Percentiles rank a stretch among this genome's conserved stretches.
These are phyloP conservation scores for Fusarium secorum DNA, from an alignment of 2,329 filamentous ascomycete genomes.

Conservation along the genomic window DNA sequence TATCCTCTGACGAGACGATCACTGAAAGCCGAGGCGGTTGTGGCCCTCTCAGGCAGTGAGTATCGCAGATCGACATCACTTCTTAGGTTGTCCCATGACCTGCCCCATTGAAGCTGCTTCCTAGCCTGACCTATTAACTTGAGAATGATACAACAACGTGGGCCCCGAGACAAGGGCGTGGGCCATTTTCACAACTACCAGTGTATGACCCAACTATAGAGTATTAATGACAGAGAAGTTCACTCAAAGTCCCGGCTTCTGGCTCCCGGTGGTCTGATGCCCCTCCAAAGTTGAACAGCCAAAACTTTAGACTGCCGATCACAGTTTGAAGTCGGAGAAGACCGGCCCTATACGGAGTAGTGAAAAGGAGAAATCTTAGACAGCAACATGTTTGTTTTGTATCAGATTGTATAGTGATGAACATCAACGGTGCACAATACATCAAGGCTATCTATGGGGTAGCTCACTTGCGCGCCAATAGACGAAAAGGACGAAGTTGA, in stretches of 20 bases:
- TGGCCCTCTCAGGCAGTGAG: background rate
- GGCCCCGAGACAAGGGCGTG: background rate
- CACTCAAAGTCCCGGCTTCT: background rate
- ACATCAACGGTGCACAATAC: background rate
- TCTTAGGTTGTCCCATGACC: background rate
- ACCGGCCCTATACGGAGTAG: background rate
- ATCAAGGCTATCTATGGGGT: background rate
- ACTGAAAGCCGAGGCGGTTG: background rate
- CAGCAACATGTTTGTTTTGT: slow-evolving; percentile 13
- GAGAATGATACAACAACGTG: background rate
- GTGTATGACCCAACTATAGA: background rate
- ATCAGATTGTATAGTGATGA: slow-evolving; percentile 2
- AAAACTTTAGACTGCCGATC: slow-evolving; percentile 13
- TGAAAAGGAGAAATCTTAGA: slow-evolving; percentile 1
- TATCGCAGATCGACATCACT: slow-evolving; percentile 6
- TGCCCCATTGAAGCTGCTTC: background rate
- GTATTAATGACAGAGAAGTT: background rate
- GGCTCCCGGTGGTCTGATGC: slow-evolving; percentile 1
- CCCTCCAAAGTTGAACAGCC: background rate
- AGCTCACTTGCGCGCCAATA: slow-evolving; percentile 30
- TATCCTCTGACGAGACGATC: background rate
- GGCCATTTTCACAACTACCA: background rate
- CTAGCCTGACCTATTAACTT: background rate
- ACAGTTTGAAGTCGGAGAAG: background rate
- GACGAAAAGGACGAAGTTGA: background rate